These are phyloP conservation scores for Chamaenerion angustifolium DNA, from an alignment of 345 rosid species.

Conservation along the genomic window DNA sequence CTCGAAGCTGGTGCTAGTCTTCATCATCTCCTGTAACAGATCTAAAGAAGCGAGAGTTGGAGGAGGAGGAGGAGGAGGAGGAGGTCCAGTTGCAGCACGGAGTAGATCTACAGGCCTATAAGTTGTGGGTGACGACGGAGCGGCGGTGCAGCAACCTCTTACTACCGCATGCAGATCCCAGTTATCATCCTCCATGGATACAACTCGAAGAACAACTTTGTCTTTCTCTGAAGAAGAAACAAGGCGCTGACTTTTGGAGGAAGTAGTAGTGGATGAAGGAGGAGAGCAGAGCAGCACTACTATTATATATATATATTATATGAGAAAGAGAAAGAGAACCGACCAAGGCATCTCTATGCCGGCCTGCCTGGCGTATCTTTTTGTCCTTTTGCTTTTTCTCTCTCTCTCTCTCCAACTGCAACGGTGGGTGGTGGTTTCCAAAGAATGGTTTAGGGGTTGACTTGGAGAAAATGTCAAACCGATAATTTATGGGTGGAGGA, in stretches of 20 bases:
- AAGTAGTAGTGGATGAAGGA: constrained; percentile 8
- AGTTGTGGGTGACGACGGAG: constrained; percentile 16
- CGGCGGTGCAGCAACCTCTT: constrained; percentile 45
- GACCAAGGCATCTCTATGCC: neutral
- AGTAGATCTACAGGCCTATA: neutral
- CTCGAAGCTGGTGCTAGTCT: constrained; percentile 13
- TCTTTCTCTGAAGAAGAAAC: constrained; percentile 17
- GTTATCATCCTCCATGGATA: constrained; percentile 14
- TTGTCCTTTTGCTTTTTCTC: constrained; percentile 29
- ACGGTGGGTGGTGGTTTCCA: constrained; percentile 18
- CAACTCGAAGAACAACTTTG: neutral
- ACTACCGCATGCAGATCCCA: constrained; percentile 99
- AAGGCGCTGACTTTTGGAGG: constrained; percentile 77
- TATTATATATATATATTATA: neutral
- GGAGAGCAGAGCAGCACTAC: constrained; percentile 11
- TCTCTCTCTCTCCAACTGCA: neutral
- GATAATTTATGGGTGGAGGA: neutral
- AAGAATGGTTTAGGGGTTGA: constrained; percentile 42
- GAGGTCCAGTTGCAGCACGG: constrained; percentile 9
- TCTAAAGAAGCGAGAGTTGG: constrained; percentile 14
- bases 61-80: constrained; percentile 13
- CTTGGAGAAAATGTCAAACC: constrained; percentile 33
- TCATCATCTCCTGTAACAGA: constrained; percentile 8
- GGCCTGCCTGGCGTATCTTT: constrained; percentile 30
- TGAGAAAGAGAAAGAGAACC: constrained; percentile 12